Percentiles rank a stretch among this genome's conserved stretches.
Evolutionary conservation across 116 monocot genomes (phyloP).

Genomic region (Zostera marina): DNA sequence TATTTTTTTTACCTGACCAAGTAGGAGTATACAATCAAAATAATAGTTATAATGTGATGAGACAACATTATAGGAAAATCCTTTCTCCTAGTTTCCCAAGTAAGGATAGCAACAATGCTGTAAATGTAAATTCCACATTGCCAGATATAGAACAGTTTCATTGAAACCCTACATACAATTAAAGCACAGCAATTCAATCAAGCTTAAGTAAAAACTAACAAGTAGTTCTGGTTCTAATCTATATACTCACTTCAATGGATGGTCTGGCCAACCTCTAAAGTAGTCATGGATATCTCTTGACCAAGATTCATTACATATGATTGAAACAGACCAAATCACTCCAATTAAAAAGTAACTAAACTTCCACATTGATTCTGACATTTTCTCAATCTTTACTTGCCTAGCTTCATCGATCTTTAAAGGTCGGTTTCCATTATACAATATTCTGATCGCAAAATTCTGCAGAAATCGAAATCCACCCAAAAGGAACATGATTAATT

Average conservation of each 20-base stretch:
- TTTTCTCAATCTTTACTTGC: conserved; percentile 50
- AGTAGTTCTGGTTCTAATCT: too few species aligned
- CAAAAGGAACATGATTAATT: background rate
- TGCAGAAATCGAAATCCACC: conserved; percentile 8
- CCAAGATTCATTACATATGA: conserved; percentile 66
- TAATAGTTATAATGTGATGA: conserved; percentile 77
- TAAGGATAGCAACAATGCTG: conserved; percentile 72
- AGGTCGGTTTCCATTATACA: conserved; percentile 14
- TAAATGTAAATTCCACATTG: conserved; percentile 89
- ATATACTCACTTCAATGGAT: conserved; percentile 51
- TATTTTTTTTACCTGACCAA: conserved; percentile 38
- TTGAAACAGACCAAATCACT: conserved; percentile 54
- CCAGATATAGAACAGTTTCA: conserved; percentile 97
- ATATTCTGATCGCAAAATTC: conserved; percentile 35
- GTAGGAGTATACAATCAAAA: conserved; percentile 71
- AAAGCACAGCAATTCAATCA: background rate
- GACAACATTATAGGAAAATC: conserved; percentile 97
- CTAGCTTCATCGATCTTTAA: conserved; percentile 27
- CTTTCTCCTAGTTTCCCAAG: conserved; percentile 96
- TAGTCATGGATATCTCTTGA: conserved; percentile 48
- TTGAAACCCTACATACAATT: conserved; percentile 22
- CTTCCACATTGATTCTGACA: conserved; percentile 90
- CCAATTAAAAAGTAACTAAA: conserved; percentile 49
- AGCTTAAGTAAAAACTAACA: too few species aligned
- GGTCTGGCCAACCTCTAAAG: conserved; percentile 80